These are phyloP conservation scores for Backusella sp. DNA, from an alignment of 192 early-diverging fungal species.

Conservation along the genomic window DNA sequence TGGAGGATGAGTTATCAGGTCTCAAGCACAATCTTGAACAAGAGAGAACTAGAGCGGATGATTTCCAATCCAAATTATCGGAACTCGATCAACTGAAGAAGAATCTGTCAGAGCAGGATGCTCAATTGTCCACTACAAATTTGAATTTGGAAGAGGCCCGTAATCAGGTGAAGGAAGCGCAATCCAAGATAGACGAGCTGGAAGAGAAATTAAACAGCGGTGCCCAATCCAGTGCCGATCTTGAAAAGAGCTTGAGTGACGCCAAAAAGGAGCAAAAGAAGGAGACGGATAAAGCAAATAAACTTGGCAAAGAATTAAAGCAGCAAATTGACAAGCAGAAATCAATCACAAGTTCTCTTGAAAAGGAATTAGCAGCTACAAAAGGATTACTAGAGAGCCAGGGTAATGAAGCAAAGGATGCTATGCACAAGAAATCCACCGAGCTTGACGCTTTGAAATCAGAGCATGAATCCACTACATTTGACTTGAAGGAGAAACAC, in stretches of 20 bases:
- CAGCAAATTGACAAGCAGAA: not conserved
- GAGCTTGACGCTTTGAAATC: not conserved
- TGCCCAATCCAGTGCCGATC: not conserved
- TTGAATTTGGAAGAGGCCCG: not conserved
- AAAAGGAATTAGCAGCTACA: not conserved
- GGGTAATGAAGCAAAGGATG: not conserved
- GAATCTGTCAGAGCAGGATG: not conserved
- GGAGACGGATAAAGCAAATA: not conserved
- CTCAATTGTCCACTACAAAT: not conserved
- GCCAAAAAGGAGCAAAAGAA: not conserved
- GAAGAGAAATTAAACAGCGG: not conserved
- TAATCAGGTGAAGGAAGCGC: not conserved
- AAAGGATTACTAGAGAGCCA: not conserved
- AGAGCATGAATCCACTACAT: not conserved
- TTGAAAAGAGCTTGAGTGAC: not conserved
- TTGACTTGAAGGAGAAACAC: not conserved
- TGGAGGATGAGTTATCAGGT: not conserved
- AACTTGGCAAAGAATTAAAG: not conserved
- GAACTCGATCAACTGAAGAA: not conserved
- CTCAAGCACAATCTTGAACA: not conserved
- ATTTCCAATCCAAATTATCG: not conserved
- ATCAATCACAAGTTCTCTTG: not conserved
- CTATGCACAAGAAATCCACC: not conserved
- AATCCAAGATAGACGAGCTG: not conserved
- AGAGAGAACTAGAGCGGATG: not conserved